These are phyloP conservation scores for Kalmusia sp. DNA, from an alignment of 2,329 filamentous ascomycete genomes.

Conservation along the genomic window DNA sequence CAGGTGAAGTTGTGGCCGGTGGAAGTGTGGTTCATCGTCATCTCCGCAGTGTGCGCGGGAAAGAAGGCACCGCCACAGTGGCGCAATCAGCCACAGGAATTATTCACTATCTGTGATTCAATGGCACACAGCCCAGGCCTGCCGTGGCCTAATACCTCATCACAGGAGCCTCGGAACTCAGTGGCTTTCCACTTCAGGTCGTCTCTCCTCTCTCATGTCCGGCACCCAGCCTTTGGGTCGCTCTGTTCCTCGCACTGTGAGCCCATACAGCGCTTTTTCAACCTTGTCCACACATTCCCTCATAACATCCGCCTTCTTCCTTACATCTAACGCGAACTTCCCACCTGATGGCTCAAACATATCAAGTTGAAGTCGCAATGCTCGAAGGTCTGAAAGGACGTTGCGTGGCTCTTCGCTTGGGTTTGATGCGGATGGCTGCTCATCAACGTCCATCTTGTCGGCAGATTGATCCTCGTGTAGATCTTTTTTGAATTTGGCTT, in stretches of 20 bases:
- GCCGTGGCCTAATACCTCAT: conserved; percentile 22
- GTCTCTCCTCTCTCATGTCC: conserved; percentile 63
- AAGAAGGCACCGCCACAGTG: conserved; percentile 1
- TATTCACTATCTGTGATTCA: neutral
- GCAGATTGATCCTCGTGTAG: conserved; percentile 22
- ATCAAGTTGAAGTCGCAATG: conserved; percentile 78
- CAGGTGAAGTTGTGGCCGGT: conserved; percentile 7
- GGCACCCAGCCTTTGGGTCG: conserved; percentile 91
- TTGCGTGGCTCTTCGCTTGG: conserved; percentile 54
- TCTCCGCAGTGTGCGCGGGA: neutral
- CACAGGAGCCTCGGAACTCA: no score
- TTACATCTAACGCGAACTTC: conserved; percentile 68
- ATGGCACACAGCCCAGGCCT: neutral
- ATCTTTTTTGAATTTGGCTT: conserved; percentile 45
- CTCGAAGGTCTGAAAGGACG: conserved; percentile 83
- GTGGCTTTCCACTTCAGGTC: conserved; percentile 52
- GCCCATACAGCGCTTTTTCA: conserved; percentile 85
- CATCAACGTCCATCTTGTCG: conserved; percentile 47
- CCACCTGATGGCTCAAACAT: conserved; percentile 64
- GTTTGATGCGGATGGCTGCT: conserved; percentile 23
- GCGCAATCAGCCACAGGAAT: neutral
- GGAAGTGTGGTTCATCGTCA: conserved; percentile 2
- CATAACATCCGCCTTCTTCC: conserved; percentile 87
- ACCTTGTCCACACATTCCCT: conserved; percentile 90
- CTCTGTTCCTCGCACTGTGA: conserved; percentile 86